Evolutionary conservation across 2,329 filamentous ascomycete species (phyloP).

Genomic region (Exophiala bonariae): DNA sequence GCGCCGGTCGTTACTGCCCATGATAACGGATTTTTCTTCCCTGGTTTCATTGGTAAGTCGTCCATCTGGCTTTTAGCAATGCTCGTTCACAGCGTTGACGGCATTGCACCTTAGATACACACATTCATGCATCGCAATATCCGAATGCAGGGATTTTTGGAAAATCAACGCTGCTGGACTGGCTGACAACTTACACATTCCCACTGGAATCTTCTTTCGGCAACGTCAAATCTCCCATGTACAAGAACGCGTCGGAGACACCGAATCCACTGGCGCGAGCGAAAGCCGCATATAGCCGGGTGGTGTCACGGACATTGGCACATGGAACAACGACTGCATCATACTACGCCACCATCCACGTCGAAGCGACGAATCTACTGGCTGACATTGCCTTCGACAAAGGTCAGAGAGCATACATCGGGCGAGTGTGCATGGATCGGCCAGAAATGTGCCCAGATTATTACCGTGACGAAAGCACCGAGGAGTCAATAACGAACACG

Average conservation of each 20-base stretch:
- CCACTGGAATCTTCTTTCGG: slow-evolving; percentile 80
- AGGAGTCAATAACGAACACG: slow-evolving; percentile 58
- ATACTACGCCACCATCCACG: slow-evolving; percentile 92
- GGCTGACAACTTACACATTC: slow-evolving; percentile 93
- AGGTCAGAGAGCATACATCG: slow-evolving; percentile 88
- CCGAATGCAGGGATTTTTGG: slow-evolving; percentile 94
- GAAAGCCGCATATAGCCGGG: slow-evolving; percentile 70
- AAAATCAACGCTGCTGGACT: slow-evolving; percentile 86
- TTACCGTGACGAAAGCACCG: slow-evolving; percentile 73
- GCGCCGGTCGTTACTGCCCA: slow-evolving; percentile 17
- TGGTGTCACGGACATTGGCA: slow-evolving; percentile 76
- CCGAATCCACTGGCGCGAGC: slow-evolving; percentile 58
- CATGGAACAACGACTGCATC: slow-evolving; percentile 91
- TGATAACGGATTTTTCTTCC: slow-evolving; percentile 29
- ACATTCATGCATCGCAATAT: slow-evolving; percentile 93
- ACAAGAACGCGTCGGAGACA: slow-evolving; percentile 28
- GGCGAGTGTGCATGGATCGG: slow-evolving; percentile 92
- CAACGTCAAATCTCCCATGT: slow-evolving; percentile 27
- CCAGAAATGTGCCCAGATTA: slow-evolving; percentile 65
- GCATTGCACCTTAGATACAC: slow-evolving; percentile 68
- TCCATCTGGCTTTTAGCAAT: no score
- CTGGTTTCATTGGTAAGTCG: slow-evolving; percentile 47
- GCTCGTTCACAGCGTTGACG: no score
- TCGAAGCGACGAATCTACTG: slow-evolving; percentile 85
- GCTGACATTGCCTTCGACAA: slow-evolving; percentile 75